These are phyloP conservation scores for Sporothrix humicola DNA, from an alignment of 2,329 filamentous ascomycete genomes.

Conservation along the genomic window DNA sequence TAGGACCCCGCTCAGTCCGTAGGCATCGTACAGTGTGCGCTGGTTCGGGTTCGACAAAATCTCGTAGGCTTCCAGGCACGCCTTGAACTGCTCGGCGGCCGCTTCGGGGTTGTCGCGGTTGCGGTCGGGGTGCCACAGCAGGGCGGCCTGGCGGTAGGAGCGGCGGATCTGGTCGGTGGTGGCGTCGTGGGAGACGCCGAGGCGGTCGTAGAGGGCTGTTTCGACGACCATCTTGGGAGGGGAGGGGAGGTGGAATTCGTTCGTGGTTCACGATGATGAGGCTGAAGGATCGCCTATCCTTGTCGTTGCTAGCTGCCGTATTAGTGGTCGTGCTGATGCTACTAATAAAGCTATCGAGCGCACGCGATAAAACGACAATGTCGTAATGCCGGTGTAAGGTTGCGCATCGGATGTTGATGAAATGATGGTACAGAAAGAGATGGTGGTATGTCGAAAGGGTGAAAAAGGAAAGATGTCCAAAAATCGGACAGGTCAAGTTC, in stretches of 20 bases:
- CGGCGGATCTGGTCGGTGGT: conserved; percentile 96
- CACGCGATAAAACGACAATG: not conserved
- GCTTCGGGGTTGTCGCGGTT: conserved; percentile 85
- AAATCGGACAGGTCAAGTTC: too few species aligned
- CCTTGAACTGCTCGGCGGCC: conserved; percentile 91
- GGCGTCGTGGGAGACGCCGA: conserved; percentile 77
- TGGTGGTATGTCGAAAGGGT: not conserved
- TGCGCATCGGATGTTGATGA: not conserved
- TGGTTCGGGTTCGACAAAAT: conserved; percentile 97
- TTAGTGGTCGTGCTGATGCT: not conserved
- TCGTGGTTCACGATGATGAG: not conserved
- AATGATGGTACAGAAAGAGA: not conserved
- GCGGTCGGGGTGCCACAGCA: conserved; percentile 97
- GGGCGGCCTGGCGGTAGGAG: conserved; percentile 79
- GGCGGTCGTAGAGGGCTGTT: conserved; percentile 76
- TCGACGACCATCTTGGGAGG: conserved; percentile 44
- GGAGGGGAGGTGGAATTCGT: not conserved
- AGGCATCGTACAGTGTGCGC: conserved; percentile 92
- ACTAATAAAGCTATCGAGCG: not conserved
- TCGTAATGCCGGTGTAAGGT: not conserved
- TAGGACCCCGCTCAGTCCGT: conserved; percentile 87
- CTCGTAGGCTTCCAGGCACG: conserved; percentile 96
- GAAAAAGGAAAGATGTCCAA: not conserved
- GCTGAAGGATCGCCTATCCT: not conserved
- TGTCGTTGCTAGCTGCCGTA: not conserved